These are phyloP conservation scores for Quaeritorhiza haematococci DNA, from an alignment of 371 early-diverging fungal genomes.

Conservation along the genomic window DNA sequence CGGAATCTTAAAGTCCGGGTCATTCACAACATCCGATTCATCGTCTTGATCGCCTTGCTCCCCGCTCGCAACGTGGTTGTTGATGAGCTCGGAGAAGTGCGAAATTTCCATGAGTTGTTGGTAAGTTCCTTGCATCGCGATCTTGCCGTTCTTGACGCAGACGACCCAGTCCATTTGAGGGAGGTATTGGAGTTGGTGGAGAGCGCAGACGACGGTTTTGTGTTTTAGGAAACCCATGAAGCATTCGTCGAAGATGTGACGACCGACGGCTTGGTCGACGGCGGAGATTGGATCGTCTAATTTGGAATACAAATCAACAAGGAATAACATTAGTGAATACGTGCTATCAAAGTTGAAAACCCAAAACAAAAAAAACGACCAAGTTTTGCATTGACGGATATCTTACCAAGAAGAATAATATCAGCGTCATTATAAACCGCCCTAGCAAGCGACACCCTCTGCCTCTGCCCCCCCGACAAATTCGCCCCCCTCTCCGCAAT, in stretches of 20 bases:
- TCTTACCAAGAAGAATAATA: not conserved
- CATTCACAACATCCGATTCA: conserved; percentile 8
- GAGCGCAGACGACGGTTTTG: conserved; percentile 35
- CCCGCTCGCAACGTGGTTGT: conserved; percentile 18
- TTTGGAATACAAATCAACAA: not conserved
- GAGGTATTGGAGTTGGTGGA: conserved; percentile 34
- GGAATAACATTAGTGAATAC: not conserved
- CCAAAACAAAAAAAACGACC: not conserved
- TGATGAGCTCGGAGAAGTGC: conserved; percentile 9
- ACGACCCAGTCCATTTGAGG: conserved; percentile 33
- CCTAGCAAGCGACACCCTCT: conserved; percentile 20
- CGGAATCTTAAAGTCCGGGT: conserved; percentile 10
- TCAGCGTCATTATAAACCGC: conserved; percentile 14
- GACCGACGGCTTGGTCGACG: conserved; percentile 53
- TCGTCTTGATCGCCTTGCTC: conserved; percentile 26
- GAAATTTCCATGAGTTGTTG: conserved; percentile 19
- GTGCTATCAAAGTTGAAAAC: not conserved
- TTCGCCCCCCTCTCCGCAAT: conserved; percentile 69
- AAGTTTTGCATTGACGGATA: too few species aligned
- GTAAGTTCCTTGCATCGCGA: conserved; percentile 33
- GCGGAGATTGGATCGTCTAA: conserved; percentile 81
- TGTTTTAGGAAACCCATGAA: conserved; percentile 5
- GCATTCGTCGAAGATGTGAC: conserved; percentile 42
- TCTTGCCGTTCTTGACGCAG: conserved; percentile 26
- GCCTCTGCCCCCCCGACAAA: conserved; percentile 38